Base-by-base conservation (phyloP, 108 stramenopile species). In the Parietichytrium sp. region DNA sequence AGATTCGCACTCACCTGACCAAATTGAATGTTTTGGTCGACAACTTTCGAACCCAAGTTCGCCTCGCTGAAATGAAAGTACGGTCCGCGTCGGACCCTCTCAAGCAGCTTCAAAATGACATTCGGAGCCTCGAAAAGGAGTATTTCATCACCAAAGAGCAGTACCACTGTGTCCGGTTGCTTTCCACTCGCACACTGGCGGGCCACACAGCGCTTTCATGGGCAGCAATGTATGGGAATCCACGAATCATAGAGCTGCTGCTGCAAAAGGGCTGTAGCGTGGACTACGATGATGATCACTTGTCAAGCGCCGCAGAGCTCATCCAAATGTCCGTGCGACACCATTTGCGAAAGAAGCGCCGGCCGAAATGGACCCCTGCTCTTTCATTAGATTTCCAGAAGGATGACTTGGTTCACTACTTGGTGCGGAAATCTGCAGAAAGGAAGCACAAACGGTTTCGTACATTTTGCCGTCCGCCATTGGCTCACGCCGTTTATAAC, bases 181-280 rank as follows among this genome's bases (percentile, higher is more conserved):
- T 72, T 6, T 72, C 61, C n/a, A 42, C 61, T 6, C 61, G 61
- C 10, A 45, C 61, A 1, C 20, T 12, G 6, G 61, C 61, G 0
- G 61, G 61, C 42, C 61, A 72, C 61, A 18, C 16, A 6, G 61
- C 61, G 10, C 42, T 72, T 0, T 72, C 61, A 6, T 72, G 61
- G 61, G 61, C 61, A 45, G 61, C 61, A 10, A 72, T 72, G 61
- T 72, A 72, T 25, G 61, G 61, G 23, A 42, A 72, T 27, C 38
- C 45, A 23, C 61, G 61, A 33, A 42, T 72, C 42, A 6, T 72
- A 7, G 61, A 72, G 61, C 42, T 72, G n/a, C 25, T 72, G 33
- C 42, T 72, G n/a, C 38, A 72, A 20, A 33, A 42, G 38, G 61
- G 61, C 8, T 33, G 38, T 7, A 42, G 38, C 6, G 61, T 72